These are phyloP conservation scores for Aechmea fasciata DNA, from an alignment of 176 grass and related monocot genomes.

Conservation along the genomic window DNA sequence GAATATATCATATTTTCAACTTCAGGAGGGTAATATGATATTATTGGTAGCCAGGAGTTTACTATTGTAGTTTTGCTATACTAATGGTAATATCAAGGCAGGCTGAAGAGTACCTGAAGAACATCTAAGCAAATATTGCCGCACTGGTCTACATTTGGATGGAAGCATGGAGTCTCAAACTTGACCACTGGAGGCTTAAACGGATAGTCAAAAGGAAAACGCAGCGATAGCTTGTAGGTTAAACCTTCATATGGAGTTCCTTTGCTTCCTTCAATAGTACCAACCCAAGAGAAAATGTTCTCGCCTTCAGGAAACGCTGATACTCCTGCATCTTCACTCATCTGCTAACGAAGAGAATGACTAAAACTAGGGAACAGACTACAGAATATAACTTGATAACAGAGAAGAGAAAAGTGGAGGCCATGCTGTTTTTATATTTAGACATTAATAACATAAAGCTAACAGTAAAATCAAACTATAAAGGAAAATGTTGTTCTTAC, in stretches of 20 bases:
- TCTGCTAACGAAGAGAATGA: slow-evolving; percentile 3
- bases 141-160: slow-evolving; percentile 29
- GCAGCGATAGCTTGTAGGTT: slow-evolving; percentile 22
- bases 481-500: too few species aligned
- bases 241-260: slow-evolving; percentile 27
- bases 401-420: too few species aligned
- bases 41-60: neutral
- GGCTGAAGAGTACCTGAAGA: slow-evolving; percentile 17
- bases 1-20: too few species aligned
- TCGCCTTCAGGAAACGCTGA: slow-evolving; percentile 32
- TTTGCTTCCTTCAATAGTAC: slow-evolving; percentile 28
- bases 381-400: too few species aligned
- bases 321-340: slow-evolving; percentile 25
- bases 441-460: too few species aligned
- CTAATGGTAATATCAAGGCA: neutral
- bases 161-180: slow-evolving; percentile 32
- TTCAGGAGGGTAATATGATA: too few species aligned
- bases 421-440: too few species aligned
- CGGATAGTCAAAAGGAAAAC: slow-evolving; percentile 25
- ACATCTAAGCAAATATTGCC: slow-evolving; percentile 34
- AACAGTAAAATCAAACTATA: too few species aligned
- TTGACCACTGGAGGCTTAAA: slow-evolving; percentile 31
- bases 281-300: slow-evolving; percentile 33
- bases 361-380: neutral
- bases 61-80: neutral